These are phyloP conservation scores for Leptographium galeiforme DNA, from an alignment of 2,329 filamentous ascomycete genomes.

Conservation along the genomic window DNA sequence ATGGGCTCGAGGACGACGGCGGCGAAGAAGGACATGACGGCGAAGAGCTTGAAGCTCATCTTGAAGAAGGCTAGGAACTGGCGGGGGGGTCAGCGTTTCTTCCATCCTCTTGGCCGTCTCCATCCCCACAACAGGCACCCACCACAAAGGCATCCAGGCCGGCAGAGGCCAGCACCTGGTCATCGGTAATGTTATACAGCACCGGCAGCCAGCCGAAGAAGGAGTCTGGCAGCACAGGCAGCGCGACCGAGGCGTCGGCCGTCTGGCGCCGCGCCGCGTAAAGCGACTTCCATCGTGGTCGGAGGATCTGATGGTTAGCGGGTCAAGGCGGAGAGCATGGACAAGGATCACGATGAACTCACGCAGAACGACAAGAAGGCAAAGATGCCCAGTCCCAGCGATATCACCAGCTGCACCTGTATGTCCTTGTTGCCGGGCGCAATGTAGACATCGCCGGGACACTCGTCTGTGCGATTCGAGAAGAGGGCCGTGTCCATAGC, in stretches of 20 bases:
- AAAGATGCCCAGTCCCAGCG: constrained; percentile 51
- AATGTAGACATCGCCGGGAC: constrained; percentile 16
- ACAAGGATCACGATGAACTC: background rate
- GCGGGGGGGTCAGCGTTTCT: background rate
- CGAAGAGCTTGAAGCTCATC: constrained; percentile 77
- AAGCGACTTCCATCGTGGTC: constrained; percentile 80
- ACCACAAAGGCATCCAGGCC: constrained; percentile 91
- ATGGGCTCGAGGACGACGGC: constrained; percentile 72
- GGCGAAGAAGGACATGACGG: constrained; percentile 69
- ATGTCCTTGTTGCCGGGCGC: constrained; percentile 31
- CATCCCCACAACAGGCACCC: constrained; percentile 18
- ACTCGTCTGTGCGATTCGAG: constrained; percentile 11
- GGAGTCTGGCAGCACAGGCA: constrained; percentile 70
- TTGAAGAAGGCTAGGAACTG: constrained; percentile 89
- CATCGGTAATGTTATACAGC: constrained; percentile 72
- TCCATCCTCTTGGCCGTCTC: no score
- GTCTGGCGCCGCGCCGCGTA: constrained; percentile 75
- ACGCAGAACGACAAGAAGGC: constrained; percentile 66
- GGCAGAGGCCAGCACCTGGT: constrained; percentile 78
- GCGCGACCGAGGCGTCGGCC: constrained; percentile 34
- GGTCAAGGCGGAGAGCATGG: background rate
- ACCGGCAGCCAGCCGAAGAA: constrained; percentile 90
- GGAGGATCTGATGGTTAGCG: constrained; percentile 46
- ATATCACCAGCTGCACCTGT: constrained; percentile 58
- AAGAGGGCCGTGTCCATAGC: constrained; percentile 11